These are phyloP conservation scores for Urtica urens DNA, from an alignment of 306 rosid species.

Conservation along the genomic window DNA sequence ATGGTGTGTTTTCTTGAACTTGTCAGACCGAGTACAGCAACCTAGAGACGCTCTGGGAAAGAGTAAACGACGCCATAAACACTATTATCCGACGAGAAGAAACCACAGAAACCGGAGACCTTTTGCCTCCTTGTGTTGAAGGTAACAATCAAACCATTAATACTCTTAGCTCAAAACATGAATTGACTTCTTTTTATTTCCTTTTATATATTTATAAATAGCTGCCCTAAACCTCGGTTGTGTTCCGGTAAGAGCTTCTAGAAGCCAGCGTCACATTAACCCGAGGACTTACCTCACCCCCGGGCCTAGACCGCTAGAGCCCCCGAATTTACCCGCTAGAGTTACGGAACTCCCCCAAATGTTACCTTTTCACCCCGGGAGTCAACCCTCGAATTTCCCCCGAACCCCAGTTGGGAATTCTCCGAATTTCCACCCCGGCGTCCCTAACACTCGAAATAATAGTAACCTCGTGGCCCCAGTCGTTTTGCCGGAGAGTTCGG, in stretches of 20 bases:
- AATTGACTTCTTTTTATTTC: constrained; percentile 19
- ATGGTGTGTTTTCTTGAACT: constrained; percentile 18
- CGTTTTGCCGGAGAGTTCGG: constrained; percentile 38
- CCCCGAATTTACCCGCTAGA: constrained; percentile 25
- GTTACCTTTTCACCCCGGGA: constrained; percentile 27
- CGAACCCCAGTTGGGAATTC: constrained; percentile 27
- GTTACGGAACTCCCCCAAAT: constrained; percentile 30
- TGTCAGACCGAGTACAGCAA: constrained; percentile 72
- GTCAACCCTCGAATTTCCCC: constrained; percentile 34
- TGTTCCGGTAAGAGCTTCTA: constrained; percentile 76
- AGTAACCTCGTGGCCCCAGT: constrained; percentile 25
- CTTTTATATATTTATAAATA: constrained; percentile 34
- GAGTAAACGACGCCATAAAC: constrained; percentile 91
- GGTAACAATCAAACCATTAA: too few species aligned
- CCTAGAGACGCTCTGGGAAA: constrained; percentile 78
- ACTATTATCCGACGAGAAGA: constrained; percentile 92
- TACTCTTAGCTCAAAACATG: too few species aligned
- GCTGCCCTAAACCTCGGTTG: constrained; percentile 99
- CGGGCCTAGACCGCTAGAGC: constrained; percentile 59
- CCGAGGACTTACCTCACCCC: constrained; percentile 77
- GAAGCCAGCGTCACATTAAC: constrained; percentile 90
- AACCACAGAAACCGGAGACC: constrained; percentile 70
- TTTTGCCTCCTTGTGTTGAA: constrained; percentile 97
- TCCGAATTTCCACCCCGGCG: constrained; percentile 34
- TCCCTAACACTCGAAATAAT: constrained; percentile 25